Evolutionary conservation across 2,329 filamentous ascomycete species (phyloP).

Genomic region (Pseudocercospora eumusae): DNA sequence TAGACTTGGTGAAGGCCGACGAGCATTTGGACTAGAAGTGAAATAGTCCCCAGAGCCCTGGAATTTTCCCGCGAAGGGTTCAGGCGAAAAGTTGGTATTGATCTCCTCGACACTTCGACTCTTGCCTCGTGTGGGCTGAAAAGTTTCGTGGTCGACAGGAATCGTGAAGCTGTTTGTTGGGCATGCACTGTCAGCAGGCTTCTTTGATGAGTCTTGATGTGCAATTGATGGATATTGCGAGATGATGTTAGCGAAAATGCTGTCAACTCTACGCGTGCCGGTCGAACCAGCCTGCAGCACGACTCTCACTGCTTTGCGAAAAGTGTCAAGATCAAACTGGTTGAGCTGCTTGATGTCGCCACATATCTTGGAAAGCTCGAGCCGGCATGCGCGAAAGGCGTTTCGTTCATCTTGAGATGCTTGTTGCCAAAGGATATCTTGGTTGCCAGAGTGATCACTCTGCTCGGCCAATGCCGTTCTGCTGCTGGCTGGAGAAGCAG

Average conservation of each 20-base stretch:
- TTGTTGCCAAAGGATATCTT: constrained; percentile 20
- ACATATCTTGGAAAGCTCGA: constrained; percentile 6
- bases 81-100: constrained; percentile 52
- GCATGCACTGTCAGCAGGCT: constrained; percentile 30
- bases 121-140: constrained; percentile 40
- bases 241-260: constrained; percentile 26
- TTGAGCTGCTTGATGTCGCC: constrained; percentile 25
- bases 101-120: constrained; percentile 53
- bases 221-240: constrained; percentile 24
- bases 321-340: constrained; percentile 32
- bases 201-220: constrained; percentile 14
- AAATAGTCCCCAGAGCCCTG: constrained; percentile 47
- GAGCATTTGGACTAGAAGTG: constrained; percentile 19
- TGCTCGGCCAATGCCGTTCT: background rate
- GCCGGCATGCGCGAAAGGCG: constrained; percentile 26
- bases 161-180: constrained; percentile 37
- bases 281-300: constrained; percentile 24
- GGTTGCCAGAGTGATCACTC: constrained; percentile 1
- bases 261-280: constrained; percentile 23
- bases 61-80: constrained; percentile 51
- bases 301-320: constrained; percentile 31
- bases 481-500: background rate
- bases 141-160: constrained; percentile 32
- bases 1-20: constrained; percentile 23
- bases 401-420: constrained; percentile 23